Conservation (phyloP, 768 basidiomycete genomes). For the Cubamyces sp. region DNA sequence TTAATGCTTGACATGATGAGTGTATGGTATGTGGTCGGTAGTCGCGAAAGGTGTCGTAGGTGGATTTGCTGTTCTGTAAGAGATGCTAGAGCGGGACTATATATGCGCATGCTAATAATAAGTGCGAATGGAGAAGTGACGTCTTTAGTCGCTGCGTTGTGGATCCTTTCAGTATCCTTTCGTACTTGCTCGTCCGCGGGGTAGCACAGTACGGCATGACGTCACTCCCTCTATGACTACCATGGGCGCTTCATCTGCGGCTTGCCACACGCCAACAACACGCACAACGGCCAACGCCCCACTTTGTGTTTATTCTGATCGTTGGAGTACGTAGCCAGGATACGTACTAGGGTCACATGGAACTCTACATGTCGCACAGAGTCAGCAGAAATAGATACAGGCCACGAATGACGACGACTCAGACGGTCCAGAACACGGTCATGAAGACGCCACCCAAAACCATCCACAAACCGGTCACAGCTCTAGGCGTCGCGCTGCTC, state of each 20-base stretch:
- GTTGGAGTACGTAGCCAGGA: no score
- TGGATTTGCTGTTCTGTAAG: background rate
- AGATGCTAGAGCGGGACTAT: background rate
- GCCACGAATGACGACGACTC: no score
- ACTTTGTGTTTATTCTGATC: no score
- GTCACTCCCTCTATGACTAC: background rate
- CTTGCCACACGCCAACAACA: no score
- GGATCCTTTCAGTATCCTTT: background rate
- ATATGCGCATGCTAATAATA: conserved; percentile 6
- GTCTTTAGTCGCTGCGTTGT: background rate
- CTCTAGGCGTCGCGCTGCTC: no score
- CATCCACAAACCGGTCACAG: no score
- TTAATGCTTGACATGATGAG: conserved; percentile 9
- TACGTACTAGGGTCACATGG: no score
- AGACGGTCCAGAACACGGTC: no score
- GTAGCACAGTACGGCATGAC: conserved; percentile 10
- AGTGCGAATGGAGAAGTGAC: conserved; percentile 18
- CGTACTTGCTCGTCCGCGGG: conserved; percentile 4
- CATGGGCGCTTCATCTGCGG: background rate
- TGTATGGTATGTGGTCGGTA: background rate
- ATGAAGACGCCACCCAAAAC: no score
- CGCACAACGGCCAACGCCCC: no score
- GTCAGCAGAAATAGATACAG: no score
- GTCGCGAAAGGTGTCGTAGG: background rate
- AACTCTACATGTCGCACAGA: no score